Evolutionary conservation across 805 yeast genomes (phyloP), one percentile per base, ranked within the genome.

Genomic region (Metschnikowia noctiluminum): DNA sequence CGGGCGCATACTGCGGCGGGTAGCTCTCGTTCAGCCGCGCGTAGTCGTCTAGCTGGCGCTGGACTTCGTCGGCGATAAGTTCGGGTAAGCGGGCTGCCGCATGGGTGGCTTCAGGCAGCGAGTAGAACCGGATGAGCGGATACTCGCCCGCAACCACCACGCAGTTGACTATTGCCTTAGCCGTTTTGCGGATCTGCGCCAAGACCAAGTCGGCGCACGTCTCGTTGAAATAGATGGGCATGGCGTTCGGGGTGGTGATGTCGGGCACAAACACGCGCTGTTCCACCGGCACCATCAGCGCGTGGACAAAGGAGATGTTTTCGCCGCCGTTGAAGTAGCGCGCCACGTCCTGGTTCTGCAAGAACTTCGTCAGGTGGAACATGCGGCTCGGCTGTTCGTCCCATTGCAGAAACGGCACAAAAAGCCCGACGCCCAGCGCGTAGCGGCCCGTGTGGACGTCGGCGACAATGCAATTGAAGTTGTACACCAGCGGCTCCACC

Each of bases 101-200:
- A 55, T 80, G 77, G 30, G 69, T 63, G 9, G 75, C 72, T 35
- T 79, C 69, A 14, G 77, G 70, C 38, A 78, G 78, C 8, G 80
- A 73, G 61, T 82, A 84, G 66, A 81, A 88, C 56, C 99, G 75
- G 16, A 94, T 80, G 39, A 86, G 78, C 2, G 99, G 99, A 57
- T 86, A 88, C 61, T 91, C 97, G 12, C 95, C 95, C 1, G 94
- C 82, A 9, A 86, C 62, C 7, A 87, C 79, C 72, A 96, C 87
- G 26, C 89, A 58, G 55, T 84, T 81, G 30, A 89, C 81, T 55
- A 94, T 71, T 21, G 89, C 65, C 36, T 78, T 70, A 1, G 92
- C 89, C 0, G 87, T 80, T 44, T 66, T 66, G 15, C 75, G 69
- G 13, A 89, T 73, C 49, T 85, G 85, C 31, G 71, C 73, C 16